Evolutionary conservation across 129 eudicot genomes (phyloP).

Genomic region (Tagetes erecta): DNA sequence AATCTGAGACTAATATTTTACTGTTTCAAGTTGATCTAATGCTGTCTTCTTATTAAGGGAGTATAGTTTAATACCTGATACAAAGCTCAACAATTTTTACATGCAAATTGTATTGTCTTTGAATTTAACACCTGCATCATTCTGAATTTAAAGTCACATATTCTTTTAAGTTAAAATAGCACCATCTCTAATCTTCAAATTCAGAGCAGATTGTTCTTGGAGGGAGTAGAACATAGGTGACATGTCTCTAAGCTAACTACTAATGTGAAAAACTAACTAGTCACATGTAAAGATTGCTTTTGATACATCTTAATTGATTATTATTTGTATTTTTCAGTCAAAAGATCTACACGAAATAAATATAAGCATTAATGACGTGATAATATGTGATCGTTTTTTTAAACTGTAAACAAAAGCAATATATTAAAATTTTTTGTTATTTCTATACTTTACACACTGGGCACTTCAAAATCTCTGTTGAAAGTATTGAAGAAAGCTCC

Average conservation of each 20-base stretch:
- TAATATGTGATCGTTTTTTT: background rate
- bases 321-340: background rate
- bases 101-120: constrained; percentile 3
- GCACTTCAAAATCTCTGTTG: constrained; percentile 7
- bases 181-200: background rate
- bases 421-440: background rate
- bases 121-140: background rate
- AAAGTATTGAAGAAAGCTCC: constrained; percentile 12
- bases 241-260: background rate
- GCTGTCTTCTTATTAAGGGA: constrained; percentile 2
- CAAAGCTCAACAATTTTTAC: background rate
- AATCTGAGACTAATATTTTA: constrained; percentile 10
- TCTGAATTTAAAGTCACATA: background rate
- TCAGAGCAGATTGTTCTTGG: background rate
- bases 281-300: background rate
- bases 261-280: background rate
- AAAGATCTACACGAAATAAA: constrained; percentile 1
- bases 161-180: background rate
- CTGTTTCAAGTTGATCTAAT: background rate
- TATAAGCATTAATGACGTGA: constrained; percentile 8
- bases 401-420: background rate
- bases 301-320: constrained; percentile 1
- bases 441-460: background rate
- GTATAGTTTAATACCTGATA: background rate
- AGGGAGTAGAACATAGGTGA: background rate